Conservation (phyloP, 495 filamentous ascomycete genomes). For the Amorphotheca resinae region DNA sequence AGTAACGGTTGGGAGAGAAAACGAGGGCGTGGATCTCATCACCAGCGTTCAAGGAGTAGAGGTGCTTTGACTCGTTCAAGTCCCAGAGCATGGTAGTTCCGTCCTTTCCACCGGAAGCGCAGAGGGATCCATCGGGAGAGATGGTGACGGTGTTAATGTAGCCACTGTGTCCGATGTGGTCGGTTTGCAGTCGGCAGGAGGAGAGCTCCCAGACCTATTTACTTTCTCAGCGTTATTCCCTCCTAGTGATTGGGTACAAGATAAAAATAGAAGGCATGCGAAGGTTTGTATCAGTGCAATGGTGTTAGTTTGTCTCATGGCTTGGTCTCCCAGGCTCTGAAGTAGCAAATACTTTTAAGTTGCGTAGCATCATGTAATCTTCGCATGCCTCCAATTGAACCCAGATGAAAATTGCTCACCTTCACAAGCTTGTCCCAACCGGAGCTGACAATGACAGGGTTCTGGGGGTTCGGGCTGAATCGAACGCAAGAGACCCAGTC, state of each 20-base stretch:
- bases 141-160: conserved; percentile 99
- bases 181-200: conserved; percentile 97
- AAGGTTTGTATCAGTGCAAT: conserved; percentile 58
- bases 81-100: conserved; percentile 99
- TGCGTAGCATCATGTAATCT: conserved; percentile 69
- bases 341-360: conserved; percentile 99
- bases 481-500: conserved; percentile 99
- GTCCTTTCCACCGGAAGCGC: conserved; percentile 98
- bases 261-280: conserved; percentile 18
- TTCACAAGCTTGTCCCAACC: conserved; percentile 99
- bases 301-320: conserved; percentile 97
- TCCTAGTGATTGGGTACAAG: not conserved
- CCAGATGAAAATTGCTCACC: conserved; percentile 45
- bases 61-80: conserved; percentile 99
- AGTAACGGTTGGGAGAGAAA: conserved; percentile 99
- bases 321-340: conserved; percentile 75
- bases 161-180: conserved; percentile 98
- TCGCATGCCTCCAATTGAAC: conserved; percentile 6
- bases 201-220: conserved; percentile 96
- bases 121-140: conserved; percentile 98
- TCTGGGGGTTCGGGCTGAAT: conserved; percentile 99
- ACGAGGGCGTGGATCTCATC: conserved; percentile 99
- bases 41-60: conserved; percentile 98
- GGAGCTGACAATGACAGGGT: conserved; percentile 97
- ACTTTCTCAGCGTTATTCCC: conserved; percentile 4